phyloP scores from a whole-genome alignment of 2,329 filamentous ascomycete genomes.

The Penicillium expansum region DNA sequence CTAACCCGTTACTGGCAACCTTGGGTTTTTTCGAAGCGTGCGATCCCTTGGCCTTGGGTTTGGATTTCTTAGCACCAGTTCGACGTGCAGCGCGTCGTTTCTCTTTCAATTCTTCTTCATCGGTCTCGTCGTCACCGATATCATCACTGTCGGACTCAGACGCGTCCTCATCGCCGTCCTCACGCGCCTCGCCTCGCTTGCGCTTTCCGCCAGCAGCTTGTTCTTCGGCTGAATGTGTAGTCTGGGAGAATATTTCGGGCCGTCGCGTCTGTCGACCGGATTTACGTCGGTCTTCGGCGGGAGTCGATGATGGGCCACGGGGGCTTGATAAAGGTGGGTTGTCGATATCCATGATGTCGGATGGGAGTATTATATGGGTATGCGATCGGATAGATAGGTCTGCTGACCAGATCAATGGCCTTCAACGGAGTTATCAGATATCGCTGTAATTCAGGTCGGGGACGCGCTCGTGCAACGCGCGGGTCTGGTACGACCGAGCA shows the following conservation, averaged over 20 bases:
- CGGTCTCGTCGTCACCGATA: slow-evolving; percentile 39
- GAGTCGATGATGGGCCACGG: slow-evolving; percentile 19
- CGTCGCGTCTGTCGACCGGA: slow-evolving; percentile 46
- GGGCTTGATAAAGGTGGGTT: slow-evolving; percentile 9
- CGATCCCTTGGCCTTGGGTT: slow-evolving; percentile 34
- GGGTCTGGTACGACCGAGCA: slow-evolving; percentile 17
- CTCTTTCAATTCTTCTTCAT: slow-evolving; percentile 52
- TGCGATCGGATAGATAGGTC: neutral
- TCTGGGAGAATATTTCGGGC: slow-evolving; percentile 44
- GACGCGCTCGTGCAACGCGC: slow-evolving; percentile 27
- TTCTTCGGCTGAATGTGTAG: slow-evolving; percentile 27
- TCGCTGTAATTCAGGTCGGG: slow-evolving; percentile 14
- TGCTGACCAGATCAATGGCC: neutral
- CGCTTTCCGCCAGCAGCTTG: slow-evolving; percentile 45
- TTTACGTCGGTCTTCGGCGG: slow-evolving; percentile 40
- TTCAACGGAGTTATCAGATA: neutral
- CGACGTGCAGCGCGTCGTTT: slow-evolving; percentile 39
- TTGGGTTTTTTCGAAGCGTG: slow-evolving; percentile 55
- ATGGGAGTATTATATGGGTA: neutral
- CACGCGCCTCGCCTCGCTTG: slow-evolving; percentile 46
- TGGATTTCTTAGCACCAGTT: slow-evolving; percentile 37
- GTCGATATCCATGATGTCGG: slow-evolving; percentile 22
- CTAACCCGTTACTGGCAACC: slow-evolving; percentile 49
- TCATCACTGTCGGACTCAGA: slow-evolving; percentile 42
- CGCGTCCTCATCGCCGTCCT: slow-evolving; percentile 36